phyloP scores from a whole-genome alignment of 352 stramenopile species.

The Globisporangium takayamanum region DNA sequence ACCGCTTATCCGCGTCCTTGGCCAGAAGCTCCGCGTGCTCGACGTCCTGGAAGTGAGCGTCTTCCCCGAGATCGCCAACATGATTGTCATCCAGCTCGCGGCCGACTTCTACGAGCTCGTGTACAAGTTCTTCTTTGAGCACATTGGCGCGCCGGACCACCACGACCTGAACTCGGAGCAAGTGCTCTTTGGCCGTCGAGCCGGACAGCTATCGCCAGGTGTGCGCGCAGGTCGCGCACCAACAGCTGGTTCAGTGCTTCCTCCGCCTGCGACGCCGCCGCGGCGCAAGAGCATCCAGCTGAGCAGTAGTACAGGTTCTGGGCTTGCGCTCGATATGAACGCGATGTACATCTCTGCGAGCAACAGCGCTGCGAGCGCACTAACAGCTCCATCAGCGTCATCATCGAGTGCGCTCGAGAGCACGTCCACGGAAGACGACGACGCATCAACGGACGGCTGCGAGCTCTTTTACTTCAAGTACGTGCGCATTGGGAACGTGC shows the following conservation, averaged over 20 bases:
- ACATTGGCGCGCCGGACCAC: conserved; percentile 20
- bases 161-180: conserved; percentile 39
- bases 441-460: conserved; percentile 42
- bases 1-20: conserved; percentile 51
- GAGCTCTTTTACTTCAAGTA: conserved; percentile 88
- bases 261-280: background rate
- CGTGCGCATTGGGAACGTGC: conserved; percentile 71
- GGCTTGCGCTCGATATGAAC: background rate
- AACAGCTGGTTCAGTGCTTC: background rate
- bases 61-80: conserved; percentile 76
- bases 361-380: background rate
- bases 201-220: background rate
- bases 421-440: conserved; percentile 40
- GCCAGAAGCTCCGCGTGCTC: conserved; percentile 62
- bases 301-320: conserved; percentile 5
- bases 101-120: conserved; percentile 80
- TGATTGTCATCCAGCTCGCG: conserved; percentile 79
- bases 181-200: conserved; percentile 53
- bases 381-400: background rate
- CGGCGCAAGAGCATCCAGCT: conserved; percentile 10
- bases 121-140: conserved; percentile 84
- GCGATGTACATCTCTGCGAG: background rate
- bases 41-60: conserved; percentile 78
- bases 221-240: conserved; percentile 1
- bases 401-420: conserved; percentile 4